phyloP scores from a whole-genome alignment of 1,284 basidiomycete species.

The Trametes pubescens region DNA sequence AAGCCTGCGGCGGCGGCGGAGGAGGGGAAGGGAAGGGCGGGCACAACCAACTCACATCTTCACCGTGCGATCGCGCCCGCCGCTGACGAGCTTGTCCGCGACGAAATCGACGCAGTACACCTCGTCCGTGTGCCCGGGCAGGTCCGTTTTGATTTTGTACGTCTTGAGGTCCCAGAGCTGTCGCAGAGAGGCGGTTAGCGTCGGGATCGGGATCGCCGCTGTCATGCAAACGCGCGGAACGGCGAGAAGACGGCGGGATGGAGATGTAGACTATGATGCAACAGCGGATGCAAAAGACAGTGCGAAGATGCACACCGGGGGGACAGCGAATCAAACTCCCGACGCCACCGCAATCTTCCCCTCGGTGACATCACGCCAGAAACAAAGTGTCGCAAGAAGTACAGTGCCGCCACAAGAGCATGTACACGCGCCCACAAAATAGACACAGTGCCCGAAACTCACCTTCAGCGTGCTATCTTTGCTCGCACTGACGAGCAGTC shows the following conservation, averaged over 20 bases:
- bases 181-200: not conserved
- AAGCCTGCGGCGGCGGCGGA: not conserved
- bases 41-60: conserved; percentile 68
- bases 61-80: conserved; percentile 78
- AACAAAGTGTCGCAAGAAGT: not conserved
- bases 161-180: conserved; percentile 96
- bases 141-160: conserved; percentile 91
- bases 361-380: conserved; percentile 2
- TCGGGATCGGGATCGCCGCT: not conserved
- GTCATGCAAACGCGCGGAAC: not conserved
- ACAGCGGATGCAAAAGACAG: not conserved
- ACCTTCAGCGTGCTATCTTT: conserved; percentile 98
- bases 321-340: conserved; percentile 3
- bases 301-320: not conserved
- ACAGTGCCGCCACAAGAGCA: not conserved
- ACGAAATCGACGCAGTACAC: conserved; percentile 99
- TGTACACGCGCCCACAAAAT: not conserved
- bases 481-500: conserved; percentile 92
- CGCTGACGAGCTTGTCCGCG: conserved; percentile 97
- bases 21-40: not conserved
- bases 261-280: not conserved
- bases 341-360: conserved; percentile 2
- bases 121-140: conserved; percentile 97
- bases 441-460: conserved; percentile 35
- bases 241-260: conserved; percentile 5